phyloP scores from a whole-genome alignment of 1,139 yeast species.

The Debaryomyces robertsiae region DNA sequence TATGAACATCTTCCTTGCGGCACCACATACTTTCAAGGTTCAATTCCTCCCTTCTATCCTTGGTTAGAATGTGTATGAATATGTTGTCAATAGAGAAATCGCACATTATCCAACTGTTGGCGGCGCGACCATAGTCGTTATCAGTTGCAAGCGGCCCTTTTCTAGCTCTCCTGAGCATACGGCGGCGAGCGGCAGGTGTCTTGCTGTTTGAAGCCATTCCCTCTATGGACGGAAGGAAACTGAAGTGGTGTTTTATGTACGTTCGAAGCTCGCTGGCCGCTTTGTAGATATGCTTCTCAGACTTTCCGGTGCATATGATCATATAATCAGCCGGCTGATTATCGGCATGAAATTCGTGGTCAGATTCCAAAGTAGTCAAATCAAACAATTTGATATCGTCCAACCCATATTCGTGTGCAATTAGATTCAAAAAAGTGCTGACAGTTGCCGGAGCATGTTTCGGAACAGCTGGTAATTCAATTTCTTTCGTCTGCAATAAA shows the following conservation, averaged over 20 bases:
- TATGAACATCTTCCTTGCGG: conserved; percentile 42
- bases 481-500: conserved; percentile 30
- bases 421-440: conserved; percentile 42
- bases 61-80: conserved; percentile 71
- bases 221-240: conserved; percentile 57
- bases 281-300: conserved; percentile 72
- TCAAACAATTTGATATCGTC: conserved; percentile 62
- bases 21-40: conserved; percentile 74
- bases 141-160: conserved; percentile 58
- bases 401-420: conserved; percentile 67
- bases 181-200: conserved; percentile 58
- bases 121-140: conserved; percentile 55
- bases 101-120: conserved; percentile 81
- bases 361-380: conserved; percentile 31
- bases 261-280: conserved; percentile 62
- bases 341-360: conserved; percentile 40
- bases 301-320: conserved; percentile 76
- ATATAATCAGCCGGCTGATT: conserved; percentile 49
- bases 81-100: conserved; percentile 66
- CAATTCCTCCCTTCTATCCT: conserved; percentile 63
- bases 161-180: conserved; percentile 61
- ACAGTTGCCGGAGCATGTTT: conserved; percentile 54
- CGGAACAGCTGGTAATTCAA: conserved; percentile 56
- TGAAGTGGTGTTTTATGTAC: conserved; percentile 36
- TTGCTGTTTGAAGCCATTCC: conserved; percentile 69